These are phyloP conservation scores for Erythrophleum ivorense DNA, from an alignment of 331 rosid species.

Conservation along the genomic window DNA sequence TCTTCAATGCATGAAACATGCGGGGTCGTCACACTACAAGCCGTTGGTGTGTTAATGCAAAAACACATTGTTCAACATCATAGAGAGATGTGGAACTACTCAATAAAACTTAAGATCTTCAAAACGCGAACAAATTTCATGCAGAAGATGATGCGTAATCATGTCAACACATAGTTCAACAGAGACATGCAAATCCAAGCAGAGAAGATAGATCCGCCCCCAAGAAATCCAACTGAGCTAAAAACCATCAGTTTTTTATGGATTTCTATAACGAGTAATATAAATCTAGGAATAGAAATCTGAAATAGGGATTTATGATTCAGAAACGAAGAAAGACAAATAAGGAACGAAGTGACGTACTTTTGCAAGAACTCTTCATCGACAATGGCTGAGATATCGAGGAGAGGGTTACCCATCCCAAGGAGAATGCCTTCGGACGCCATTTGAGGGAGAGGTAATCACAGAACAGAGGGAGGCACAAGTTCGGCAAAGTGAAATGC, in stretches of 20 bases:
- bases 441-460: constrained; percentile 46
- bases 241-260: background rate
- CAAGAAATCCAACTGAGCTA: background rate
- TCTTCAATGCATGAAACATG: background rate
- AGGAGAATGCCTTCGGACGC: constrained; percentile 70
- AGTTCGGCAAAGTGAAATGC: background rate
- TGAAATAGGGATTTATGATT: background rate
- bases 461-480: background rate
- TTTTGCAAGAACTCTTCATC: constrained; percentile 68
- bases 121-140: background rate
- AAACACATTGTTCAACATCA: background rate
- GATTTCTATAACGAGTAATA: background rate
- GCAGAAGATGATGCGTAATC: background rate
- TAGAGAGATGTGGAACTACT: background rate
- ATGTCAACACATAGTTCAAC: background rate
- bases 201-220: constrained; percentile 8
- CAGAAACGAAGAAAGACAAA: background rate
- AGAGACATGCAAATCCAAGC: background rate
- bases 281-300: background rate
- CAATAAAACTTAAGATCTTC: background rate
- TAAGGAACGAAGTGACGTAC: constrained; percentile 39
- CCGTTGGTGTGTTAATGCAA: background rate
- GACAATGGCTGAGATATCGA: constrained; percentile 88
- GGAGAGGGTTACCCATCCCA: constrained; percentile 98
- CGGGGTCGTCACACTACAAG: background rate